Conservation (phyloP, 495 filamentous ascomycete genomes). For the Aspergillus egyptiacus region DNA sequence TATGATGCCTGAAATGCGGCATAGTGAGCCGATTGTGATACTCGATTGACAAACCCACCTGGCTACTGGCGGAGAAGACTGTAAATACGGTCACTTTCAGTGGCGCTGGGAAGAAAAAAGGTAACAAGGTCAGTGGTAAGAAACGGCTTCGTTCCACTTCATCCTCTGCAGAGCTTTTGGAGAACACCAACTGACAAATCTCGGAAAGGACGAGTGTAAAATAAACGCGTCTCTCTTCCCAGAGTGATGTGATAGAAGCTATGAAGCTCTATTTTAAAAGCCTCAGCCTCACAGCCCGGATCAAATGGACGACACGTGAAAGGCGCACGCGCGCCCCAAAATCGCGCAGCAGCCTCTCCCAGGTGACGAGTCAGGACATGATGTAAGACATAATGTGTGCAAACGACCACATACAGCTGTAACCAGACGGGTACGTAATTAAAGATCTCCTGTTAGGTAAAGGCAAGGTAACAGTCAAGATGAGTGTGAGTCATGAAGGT, state of each 20-base stretch:
- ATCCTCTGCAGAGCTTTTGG: slow-evolving; percentile 11
- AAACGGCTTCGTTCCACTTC: slow-evolving; percentile 1
- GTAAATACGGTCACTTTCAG: too few relatives aligned
- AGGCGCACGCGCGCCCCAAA: slow-evolving; percentile 17
- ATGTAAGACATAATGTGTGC: background rate
- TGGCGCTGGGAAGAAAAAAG: background rate
- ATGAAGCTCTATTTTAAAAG: slow-evolving; percentile 8
- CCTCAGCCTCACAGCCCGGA: slow-evolving; percentile 11
- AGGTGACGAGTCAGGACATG: slow-evolving; percentile 7
- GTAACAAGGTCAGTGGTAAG: background rate
- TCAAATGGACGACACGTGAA: slow-evolving; percentile 19
- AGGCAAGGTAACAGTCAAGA: background rate
- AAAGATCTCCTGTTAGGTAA: background rate
- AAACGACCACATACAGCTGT: background rate
- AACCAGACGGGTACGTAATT: slow-evolving; percentile 1
- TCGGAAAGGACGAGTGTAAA: background rate
- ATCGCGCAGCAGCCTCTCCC: slow-evolving; percentile 4
- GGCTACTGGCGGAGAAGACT: background rate
- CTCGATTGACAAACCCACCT: background rate
- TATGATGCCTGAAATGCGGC: slow-evolving; percentile 28
- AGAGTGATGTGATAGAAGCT: background rate
- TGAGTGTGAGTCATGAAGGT: background rate
- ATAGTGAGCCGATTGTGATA: slow-evolving; percentile 8
- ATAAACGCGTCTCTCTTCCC: background rate
- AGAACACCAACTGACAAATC: background rate